phyloP scores from a whole-genome alignment of 768 basidiomycete species.

The Grammothele lineata region DNA sequence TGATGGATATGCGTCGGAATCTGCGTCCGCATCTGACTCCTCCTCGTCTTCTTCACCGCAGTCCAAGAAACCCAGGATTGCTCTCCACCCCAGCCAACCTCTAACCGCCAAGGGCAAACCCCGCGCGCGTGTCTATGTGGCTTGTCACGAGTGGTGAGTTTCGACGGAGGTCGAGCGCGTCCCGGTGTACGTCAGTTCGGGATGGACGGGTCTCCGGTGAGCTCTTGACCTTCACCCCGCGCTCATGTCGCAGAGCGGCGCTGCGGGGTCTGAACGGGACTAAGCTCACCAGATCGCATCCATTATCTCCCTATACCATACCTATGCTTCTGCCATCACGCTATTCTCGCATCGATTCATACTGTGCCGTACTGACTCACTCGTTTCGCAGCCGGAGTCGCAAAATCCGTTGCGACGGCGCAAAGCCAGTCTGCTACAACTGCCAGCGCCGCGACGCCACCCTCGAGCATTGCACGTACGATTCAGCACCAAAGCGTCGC shows the following conservation, averaged over 20 bases:
- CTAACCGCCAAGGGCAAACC: constrained; percentile 75
- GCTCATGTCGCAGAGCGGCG: too few species aligned
- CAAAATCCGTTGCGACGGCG: constrained; percentile 81
- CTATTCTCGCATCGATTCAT: background rate
- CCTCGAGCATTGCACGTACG: constrained; percentile 53
- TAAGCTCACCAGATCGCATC: too few species aligned
- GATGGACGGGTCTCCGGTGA: too few species aligned
- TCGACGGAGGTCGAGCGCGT: too few species aligned
- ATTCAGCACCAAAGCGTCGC: constrained; percentile 68
- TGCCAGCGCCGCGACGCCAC: constrained; percentile 46
- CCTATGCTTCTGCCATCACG: too few species aligned
- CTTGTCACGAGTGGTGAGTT: constrained; percentile 74
- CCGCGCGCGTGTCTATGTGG: constrained; percentile 70
- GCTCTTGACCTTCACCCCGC: too few species aligned
- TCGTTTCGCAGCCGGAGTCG: constrained; percentile 54
- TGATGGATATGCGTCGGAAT: too few species aligned
- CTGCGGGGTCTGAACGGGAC: too few species aligned
- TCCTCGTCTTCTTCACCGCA: background rate
- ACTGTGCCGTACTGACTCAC: constrained; percentile 7
- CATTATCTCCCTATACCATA: too few species aligned
- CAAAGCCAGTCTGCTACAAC: constrained; percentile 70
- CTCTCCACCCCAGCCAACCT: constrained; percentile 70
- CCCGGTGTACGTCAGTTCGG: too few species aligned
- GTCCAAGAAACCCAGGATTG: constrained; percentile 46
- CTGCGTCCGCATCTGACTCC: background rate